Conservation (phyloP, 352 stramenopile genomes). For the Globisporangium cylindrosporum region DNA sequence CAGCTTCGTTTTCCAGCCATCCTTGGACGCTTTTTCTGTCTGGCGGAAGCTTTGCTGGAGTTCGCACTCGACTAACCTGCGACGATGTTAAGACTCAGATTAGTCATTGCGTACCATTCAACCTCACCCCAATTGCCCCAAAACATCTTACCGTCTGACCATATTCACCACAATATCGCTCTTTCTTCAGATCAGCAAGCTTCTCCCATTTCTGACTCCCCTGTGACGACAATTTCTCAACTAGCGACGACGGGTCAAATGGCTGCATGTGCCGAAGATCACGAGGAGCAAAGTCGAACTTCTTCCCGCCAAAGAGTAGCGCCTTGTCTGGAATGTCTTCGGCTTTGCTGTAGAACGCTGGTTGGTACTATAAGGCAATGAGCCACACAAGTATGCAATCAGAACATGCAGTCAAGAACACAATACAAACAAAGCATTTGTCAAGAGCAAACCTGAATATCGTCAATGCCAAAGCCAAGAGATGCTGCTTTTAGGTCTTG, state of each 20-base stretch:
- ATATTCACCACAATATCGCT: background rate
- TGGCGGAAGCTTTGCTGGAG: constrained; percentile 36
- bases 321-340: constrained; percentile 68
- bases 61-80: constrained; percentile 28
- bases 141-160: constrained; percentile 11
- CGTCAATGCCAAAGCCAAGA: constrained; percentile 38
- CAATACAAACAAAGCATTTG: background rate
- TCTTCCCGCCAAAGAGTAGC: constrained; percentile 72
- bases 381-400: background rate
- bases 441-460: constrained; percentile 30
- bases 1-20: constrained; percentile 31
- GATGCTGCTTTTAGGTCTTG: constrained; percentile 46
- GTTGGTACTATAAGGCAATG: constrained; percentile 34
- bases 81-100: background rate
- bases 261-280: constrained; percentile 28
- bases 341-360: constrained; percentile 50
- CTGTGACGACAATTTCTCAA: constrained; percentile 9
- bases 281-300: constrained; percentile 52
- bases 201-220: constrained; percentile 6
- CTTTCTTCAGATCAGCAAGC: constrained; percentile 11
- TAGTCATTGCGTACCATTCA: background rate
- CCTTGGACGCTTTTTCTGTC: constrained; percentile 22
- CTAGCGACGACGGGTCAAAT: constrained; percentile 46
- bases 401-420: background rate
- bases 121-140: background rate